phyloP scores from a whole-genome alignment of 2,329 filamentous ascomycete species.

The Alternaria metachromatica region DNA sequence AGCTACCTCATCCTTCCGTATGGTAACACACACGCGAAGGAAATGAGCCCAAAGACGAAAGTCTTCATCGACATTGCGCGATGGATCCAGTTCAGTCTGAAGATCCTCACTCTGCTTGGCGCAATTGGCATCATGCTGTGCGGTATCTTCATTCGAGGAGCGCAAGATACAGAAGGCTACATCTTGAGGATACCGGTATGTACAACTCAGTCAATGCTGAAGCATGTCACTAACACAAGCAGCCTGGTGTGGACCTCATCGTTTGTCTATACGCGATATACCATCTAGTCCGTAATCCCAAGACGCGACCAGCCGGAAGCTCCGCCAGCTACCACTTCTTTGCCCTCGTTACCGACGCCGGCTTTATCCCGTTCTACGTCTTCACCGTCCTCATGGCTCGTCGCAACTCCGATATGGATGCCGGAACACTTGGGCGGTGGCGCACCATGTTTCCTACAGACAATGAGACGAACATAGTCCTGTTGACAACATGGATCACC shows the following conservation, averaged over 20 bases:
- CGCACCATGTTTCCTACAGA: constrained; percentile 68
- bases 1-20: constrained; percentile 70
- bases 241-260: constrained; percentile 78
- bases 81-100: constrained; percentile 71
- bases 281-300: constrained; percentile 75
- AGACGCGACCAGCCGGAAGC: constrained; percentile 75
- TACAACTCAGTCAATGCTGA: constrained; percentile 8
- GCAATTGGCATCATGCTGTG: constrained; percentile 75
- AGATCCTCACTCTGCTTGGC: constrained; percentile 70
- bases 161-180: constrained; percentile 71
- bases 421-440: constrained; percentile 65
- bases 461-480: constrained; percentile 63
- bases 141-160: constrained; percentile 76
- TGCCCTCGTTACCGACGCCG: constrained; percentile 74
- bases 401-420: constrained; percentile 58
- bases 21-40: constrained; percentile 65
- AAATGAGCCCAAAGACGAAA: constrained; percentile 75
- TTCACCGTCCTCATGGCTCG: constrained; percentile 64
- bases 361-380: constrained; percentile 67
- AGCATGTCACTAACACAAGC: constrained; percentile 20
- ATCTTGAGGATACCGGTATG: constrained; percentile 78
- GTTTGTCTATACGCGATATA: constrained; percentile 81
- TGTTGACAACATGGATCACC: constrained; percentile 71
- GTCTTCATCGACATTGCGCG: constrained; percentile 72
- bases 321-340: constrained; percentile 91